A percentile compares a stretch with the other conserved stretches of the same genome.
Evolutionary conservation across 108 stramenopile genomes (phyloP).

Genomic region (Nannochloropsis gaditana): DNA sequence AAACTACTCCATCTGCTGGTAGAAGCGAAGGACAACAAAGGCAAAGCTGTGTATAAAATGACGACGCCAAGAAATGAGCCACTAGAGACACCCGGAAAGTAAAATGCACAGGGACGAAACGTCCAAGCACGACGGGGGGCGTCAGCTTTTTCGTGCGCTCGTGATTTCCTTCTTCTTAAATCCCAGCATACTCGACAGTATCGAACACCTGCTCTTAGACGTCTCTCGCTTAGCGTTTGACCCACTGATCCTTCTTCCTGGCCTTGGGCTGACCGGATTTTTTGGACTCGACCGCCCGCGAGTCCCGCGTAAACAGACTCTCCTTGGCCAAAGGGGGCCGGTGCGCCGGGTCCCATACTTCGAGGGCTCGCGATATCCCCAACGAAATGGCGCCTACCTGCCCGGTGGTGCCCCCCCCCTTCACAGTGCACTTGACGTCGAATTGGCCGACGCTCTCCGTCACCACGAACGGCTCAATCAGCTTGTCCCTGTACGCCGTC

Average conservation of each 20-base stretch:
- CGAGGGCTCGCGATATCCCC: conserved; percentile 83
- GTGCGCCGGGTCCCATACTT: conserved; percentile 82
- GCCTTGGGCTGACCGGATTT: conserved; percentile 93
- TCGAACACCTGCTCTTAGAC: neutral
- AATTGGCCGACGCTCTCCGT: conserved; percentile 78
- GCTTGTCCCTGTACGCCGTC: conserved; percentile 35
- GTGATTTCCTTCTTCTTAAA: too few species aligned
- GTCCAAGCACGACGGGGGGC: too few species aligned
- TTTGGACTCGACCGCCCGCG: conserved; percentile 92
- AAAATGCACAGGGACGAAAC: too few species aligned
- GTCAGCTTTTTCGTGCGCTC: too few species aligned
- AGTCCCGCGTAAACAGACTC: conserved; percentile 84
- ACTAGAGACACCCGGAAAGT: too few species aligned
- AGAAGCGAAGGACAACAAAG: too few species aligned
- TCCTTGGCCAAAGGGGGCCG: conserved; percentile 78
- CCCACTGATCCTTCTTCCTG: conserved; percentile 92
- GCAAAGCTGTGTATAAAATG: too few species aligned
- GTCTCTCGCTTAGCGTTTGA: conserved; percentile 67
- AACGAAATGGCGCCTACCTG: conserved; percentile 85
- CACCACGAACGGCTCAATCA: conserved; percentile 67
- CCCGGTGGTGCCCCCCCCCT: conserved; percentile 61
- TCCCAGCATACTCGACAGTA: too few species aligned
- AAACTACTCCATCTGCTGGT: too few species aligned
- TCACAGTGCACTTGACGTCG: conserved; percentile 63
- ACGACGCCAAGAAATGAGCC: too few species aligned